These are phyloP conservation scores for Aspergillus flavus DNA, from an alignment of 2,329 filamentous ascomycete species.

Conservation along the genomic window DNA sequence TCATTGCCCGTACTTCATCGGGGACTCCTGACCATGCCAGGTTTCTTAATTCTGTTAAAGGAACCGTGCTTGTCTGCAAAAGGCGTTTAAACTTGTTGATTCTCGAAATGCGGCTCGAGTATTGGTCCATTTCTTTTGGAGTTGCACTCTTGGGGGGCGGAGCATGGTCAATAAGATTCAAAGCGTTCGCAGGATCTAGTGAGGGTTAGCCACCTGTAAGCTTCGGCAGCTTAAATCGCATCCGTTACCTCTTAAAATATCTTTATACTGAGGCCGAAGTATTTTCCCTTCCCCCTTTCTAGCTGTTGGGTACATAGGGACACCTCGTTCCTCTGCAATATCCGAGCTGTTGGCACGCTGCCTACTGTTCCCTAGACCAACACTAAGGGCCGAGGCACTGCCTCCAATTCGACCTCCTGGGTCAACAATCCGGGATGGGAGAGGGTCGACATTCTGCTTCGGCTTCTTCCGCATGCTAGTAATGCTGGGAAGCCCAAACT, in stretches of 20 bases:
- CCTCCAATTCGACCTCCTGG: constrained; percentile 36
- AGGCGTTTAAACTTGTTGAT: constrained; percentile 99
- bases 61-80: constrained; percentile 87
- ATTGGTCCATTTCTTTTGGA: constrained; percentile 80
- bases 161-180: constrained; percentile 91
- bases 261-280: constrained; percentile 93
- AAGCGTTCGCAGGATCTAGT: constrained; percentile 79
- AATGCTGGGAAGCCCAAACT: constrained; percentile 91
- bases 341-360: constrained; percentile 84
- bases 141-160: constrained; percentile 71
- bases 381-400: constrained; percentile 30
- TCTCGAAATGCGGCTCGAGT: constrained; percentile 83
- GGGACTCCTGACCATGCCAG: constrained; percentile 94
- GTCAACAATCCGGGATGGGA: constrained; percentile 47
- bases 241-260: constrained; percentile 72
- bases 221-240: background rate
- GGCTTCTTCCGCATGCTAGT: constrained; percentile 83
- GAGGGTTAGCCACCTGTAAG: background rate
- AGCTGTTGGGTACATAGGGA: constrained; percentile 80
- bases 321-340: constrained; percentile 86
- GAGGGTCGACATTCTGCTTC: constrained; percentile 44
- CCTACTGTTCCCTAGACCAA: constrained; percentile 50
- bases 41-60: constrained; percentile 77
- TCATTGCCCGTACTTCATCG: constrained; percentile 94
- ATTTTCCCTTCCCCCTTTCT: constrained; percentile 95